Base-by-base conservation (phyloP, 2,329 filamentous ascomycete species). In the Graphilbum sp. region DNA sequence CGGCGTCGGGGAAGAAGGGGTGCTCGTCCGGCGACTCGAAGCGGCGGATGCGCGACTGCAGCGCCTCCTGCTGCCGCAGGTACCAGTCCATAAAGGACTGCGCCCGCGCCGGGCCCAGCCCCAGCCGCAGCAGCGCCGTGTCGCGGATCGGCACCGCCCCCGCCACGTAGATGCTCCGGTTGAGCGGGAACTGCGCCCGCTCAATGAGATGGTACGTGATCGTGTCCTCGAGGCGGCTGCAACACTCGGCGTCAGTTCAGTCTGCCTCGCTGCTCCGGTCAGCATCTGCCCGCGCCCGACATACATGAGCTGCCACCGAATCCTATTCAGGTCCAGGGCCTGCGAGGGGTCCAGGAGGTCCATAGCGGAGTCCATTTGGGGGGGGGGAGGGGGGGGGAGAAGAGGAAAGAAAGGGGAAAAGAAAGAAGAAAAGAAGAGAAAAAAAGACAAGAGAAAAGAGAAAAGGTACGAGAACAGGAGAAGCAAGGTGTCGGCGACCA, bases 181-280 rank as follows among this genome's bases (percentile, higher is more conserved):
- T 96, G 46, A 92, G 70, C 4, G 88, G 85, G 58, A 96, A 98
- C 58, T 98, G 90, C n/a, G 88, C 88, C 31, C 90, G 79, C 62
- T 98, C 90, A 53, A 96, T 96, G 30, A 98, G 68, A 60, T 94
- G 82, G 60, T 93, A 95, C 47, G 84, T 93, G 54, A 98, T 96
- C 44, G 88, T 96, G 55, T 98, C 90, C 63, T 98, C 90, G 16
- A 96, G 71, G 17, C 90, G 90, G 53, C 90, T 98, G n/a, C n/a
- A n/a, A n/a, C n/a, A n/a, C n/a, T n/a, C n/a, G n/a, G 29, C 11
- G n/a, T 8, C 8, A 35, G 23, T 25, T 25, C 7, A 25, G 15
- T 5, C n/a, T n/a, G n/a, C n/a, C n/a, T n/a, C n/a, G n/a, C n/a
- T n/a, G n/a, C n/a, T n/a, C n/a, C n/a, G n/a, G n/a, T n/a, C n/a